phyloP scores from a whole-genome alignment of 2,329 filamentous ascomycete genomes.

The Cryphonectria japonica region DNA sequence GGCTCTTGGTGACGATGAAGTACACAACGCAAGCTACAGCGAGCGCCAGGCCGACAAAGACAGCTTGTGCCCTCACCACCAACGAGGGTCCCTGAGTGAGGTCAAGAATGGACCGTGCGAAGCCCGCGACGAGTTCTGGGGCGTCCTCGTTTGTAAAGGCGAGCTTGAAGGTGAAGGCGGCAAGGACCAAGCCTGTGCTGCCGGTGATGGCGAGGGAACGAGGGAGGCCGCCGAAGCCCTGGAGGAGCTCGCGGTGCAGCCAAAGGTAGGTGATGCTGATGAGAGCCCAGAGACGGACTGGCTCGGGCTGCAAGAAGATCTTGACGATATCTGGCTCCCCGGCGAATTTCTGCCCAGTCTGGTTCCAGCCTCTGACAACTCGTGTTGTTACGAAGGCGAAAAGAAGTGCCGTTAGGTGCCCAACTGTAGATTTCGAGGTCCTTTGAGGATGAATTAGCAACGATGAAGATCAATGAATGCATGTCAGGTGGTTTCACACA shows the following conservation, averaged over 20 bases:
- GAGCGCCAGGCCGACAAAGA: conserved; percentile 53
- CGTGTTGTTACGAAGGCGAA: conserved; percentile 65
- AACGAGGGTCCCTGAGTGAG: conserved; percentile 49
- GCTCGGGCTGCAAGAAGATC: conserved; percentile 66
- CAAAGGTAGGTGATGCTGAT: conserved; percentile 71
- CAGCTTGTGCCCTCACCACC: conserved; percentile 51
- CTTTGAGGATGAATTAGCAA: conserved; percentile 27
- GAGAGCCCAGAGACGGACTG: conserved; percentile 73
- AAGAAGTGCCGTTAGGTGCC: conserved; percentile 39
- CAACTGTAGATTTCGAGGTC: conserved; percentile 34
- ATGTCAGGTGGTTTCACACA: background rate
- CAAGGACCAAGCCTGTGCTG: conserved; percentile 48
- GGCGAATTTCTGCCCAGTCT: conserved; percentile 94
- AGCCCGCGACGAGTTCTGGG: conserved; percentile 72
- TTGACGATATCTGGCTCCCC: conserved; percentile 88
- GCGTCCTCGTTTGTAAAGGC: conserved; percentile 87
- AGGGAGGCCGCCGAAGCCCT: conserved; percentile 47
- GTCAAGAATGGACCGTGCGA: conserved; percentile 46
- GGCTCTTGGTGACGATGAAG: conserved; percentile 39
- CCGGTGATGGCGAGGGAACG: conserved; percentile 46
- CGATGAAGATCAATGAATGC: conserved; percentile 9
- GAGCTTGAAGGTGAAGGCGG: conserved; percentile 83
- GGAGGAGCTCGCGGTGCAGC: conserved; percentile 52
- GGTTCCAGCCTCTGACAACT: conserved; percentile 83
- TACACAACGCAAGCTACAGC: conserved; percentile 45